phyloP scores from a whole-genome alignment of 257 asterid species.

The Jacaranda copaia region DNA sequence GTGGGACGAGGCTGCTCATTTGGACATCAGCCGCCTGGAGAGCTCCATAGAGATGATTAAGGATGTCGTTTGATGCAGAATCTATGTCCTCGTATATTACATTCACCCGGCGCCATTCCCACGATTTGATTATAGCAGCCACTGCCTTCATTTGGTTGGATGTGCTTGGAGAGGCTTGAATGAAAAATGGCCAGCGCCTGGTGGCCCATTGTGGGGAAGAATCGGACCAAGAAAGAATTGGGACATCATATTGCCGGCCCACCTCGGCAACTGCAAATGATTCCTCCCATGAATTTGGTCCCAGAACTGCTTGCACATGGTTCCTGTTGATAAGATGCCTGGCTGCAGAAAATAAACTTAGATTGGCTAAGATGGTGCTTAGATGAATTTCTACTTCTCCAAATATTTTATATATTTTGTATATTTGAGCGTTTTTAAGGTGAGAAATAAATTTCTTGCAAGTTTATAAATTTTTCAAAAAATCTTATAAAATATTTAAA shows the following conservation, averaged over 20 bases:
- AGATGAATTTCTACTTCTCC: too few species aligned
- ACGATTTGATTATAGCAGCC: constrained; percentile 32
- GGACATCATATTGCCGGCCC: constrained; percentile 9
- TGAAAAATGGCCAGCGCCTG: constrained; percentile 42
- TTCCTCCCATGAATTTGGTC: constrained; percentile 57
- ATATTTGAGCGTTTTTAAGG: too few species aligned
- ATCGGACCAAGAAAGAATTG: constrained; percentile 45
- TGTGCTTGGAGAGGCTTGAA: constrained; percentile 46
- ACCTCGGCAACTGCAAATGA: constrained; percentile 50
- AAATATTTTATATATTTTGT: too few species aligned
- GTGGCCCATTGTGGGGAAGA: constrained; percentile 44
- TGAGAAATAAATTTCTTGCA: too few species aligned
- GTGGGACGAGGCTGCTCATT: constrained; percentile 35
- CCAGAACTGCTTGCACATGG: constrained; percentile 39
- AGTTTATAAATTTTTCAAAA: too few species aligned
- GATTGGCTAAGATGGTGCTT: too few species aligned
- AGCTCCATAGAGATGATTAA: constrained; percentile 43
- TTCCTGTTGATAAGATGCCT: constrained; percentile 39
- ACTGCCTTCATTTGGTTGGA: constrained; percentile 32
- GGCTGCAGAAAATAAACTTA: constrained; percentile 33
- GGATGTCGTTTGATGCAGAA: constrained; percentile 33
- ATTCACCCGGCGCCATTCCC: constrained; percentile 47
- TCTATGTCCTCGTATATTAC: constrained; percentile 51
- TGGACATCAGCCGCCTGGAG: constrained; percentile 36
- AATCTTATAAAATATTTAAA: too few species aligned